These are phyloP conservation scores for Paraphoma sp. DNA, from an alignment of 2,329 filamentous ascomycete species.

Conservation along the genomic window DNA sequence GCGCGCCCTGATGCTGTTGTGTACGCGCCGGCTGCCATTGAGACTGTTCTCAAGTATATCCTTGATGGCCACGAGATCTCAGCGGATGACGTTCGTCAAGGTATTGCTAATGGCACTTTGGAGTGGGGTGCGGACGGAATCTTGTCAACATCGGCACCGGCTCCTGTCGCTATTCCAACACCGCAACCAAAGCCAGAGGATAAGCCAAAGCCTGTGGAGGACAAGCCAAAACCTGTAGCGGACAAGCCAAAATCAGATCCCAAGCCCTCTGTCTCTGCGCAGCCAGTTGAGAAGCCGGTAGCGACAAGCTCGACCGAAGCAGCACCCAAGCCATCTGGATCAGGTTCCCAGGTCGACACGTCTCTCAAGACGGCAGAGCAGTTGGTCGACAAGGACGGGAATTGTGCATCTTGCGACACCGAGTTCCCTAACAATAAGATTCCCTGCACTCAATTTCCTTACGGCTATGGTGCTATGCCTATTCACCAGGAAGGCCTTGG, in stretches of 20 bases:
- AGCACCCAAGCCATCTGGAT: conserved; percentile 5
- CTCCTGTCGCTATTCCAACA: conserved; percentile 22
- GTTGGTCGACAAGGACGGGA: conserved; percentile 28
- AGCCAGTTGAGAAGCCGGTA: conserved; percentile 17
- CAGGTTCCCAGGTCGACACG: conserved; percentile 23
- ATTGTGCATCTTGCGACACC: conserved; percentile 61
- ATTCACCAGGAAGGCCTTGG: conserved; percentile 72
- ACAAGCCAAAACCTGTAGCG: conserved; percentile 4
- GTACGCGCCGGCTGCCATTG: conserved; percentile 61
- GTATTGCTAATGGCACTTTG: conserved; percentile 71
- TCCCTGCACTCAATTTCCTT: conserved; percentile 76
- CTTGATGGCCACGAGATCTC: conserved; percentile 69
- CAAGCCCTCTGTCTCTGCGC: neutral
- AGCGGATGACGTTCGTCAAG: conserved; percentile 70
- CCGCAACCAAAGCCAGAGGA: conserved; percentile 7
- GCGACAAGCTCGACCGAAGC: conserved; percentile 5
- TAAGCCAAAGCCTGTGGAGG: neutral
- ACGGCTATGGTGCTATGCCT: conserved; percentile 77
- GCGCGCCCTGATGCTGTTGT: conserved; percentile 56
- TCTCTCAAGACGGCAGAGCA: conserved; percentile 19
- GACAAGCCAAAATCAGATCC: conserved; percentile 3
- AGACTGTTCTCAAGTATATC: conserved; percentile 73
- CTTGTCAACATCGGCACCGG: conserved; percentile 37
- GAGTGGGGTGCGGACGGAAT: conserved; percentile 69
- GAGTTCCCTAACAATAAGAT: conserved; percentile 79